Conservation (phyloP, 139 green algal genomes). For the Volvox reticuliferus region DNA sequence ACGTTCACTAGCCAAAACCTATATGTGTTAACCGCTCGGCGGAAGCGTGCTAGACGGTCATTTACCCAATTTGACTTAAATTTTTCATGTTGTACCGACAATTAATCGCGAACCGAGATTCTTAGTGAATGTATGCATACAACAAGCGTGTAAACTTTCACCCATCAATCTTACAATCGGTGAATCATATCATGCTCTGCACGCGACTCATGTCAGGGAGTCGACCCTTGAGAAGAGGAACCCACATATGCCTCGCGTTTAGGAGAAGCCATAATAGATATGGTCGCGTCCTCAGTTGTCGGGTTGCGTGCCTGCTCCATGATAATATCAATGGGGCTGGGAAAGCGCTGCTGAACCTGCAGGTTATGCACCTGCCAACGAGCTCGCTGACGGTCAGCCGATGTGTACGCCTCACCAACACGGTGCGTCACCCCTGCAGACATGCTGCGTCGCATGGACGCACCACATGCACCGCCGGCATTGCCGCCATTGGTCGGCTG, state of each 20-base stretch:
- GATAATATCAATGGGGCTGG: constrained; percentile 32
- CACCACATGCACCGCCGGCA: not conserved
- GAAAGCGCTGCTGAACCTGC: not conserved
- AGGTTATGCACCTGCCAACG: constrained; percentile 11
- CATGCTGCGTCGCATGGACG: constrained; percentile 18
- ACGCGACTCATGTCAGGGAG: not conserved
- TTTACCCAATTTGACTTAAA: too few relatives aligned
- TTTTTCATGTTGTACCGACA: too few relatives aligned
- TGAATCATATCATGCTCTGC: not conserved
- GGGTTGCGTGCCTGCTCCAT: constrained; percentile 41
- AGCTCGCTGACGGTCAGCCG: not conserved
- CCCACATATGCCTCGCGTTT: not conserved
- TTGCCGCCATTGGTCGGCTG: not conserved
- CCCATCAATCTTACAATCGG: too few relatives aligned
- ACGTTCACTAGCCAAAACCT: too few relatives aligned
- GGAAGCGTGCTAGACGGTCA: too few relatives aligned
- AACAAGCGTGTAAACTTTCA: too few relatives aligned
- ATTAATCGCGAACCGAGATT: too few relatives aligned
- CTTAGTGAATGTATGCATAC: too few relatives aligned
- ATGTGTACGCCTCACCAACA: not conserved
- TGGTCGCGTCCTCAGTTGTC: not conserved
- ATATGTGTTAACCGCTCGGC: too few relatives aligned
- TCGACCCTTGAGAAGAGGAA: not conserved
- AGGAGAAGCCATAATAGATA: not conserved
- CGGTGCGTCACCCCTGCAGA: constrained; percentile 18